Percentiles rank a stretch among this genome's conserved stretches.
Evolutionary conservation across 768 basidiomycete genomes (phyloP).

Genomic region (Brasilioporus rufonigricans): DNA sequence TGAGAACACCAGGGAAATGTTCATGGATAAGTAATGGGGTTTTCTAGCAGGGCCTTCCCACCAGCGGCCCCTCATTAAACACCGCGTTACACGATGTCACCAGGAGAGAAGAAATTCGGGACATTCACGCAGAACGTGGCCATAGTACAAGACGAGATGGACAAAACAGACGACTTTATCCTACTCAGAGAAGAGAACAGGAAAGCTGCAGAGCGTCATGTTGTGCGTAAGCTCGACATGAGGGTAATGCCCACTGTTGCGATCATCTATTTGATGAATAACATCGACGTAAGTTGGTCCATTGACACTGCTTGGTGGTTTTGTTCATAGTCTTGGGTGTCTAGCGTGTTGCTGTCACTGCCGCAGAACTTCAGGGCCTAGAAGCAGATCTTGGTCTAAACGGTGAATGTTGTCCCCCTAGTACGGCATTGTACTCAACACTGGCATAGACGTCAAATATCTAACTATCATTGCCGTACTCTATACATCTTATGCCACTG

Average conservation of each 20-base stretch:
- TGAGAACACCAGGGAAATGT: no score
- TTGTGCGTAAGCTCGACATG: conserved; percentile 29
- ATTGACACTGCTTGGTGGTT: not conserved
- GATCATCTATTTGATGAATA: conserved; percentile 26
- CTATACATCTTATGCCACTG: conserved; percentile 59
- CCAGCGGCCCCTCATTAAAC: not conserved
- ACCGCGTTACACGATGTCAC: conserved; percentile 4
- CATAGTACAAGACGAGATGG: not conserved
- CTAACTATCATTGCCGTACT: conserved; percentile 50
- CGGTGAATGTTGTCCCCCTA: conserved; percentile 14
- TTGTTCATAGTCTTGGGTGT: not conserved
- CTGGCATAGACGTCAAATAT: conserved; percentile 47
- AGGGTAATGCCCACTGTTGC: conserved; percentile 29
- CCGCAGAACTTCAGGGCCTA: conserved; percentile 40
- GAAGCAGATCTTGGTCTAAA: conserved; percentile 36
- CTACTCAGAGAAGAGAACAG: conserved; percentile 12
- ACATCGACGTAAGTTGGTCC: conserved; percentile 20
- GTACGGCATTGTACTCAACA: not conserved
- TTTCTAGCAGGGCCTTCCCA: no score
- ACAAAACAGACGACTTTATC: conserved; percentile 7
- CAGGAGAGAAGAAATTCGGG: conserved; percentile 7
- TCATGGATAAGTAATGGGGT: no score
- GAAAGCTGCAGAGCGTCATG: conserved; percentile 18
- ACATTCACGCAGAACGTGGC: conserved; percentile 4
- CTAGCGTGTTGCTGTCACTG: conserved; percentile 37